Evolutionary conservation across 2,329 filamentous ascomycete species (phyloP).

Genomic region (Xenosphaeropsis pyriputrescens): DNA sequence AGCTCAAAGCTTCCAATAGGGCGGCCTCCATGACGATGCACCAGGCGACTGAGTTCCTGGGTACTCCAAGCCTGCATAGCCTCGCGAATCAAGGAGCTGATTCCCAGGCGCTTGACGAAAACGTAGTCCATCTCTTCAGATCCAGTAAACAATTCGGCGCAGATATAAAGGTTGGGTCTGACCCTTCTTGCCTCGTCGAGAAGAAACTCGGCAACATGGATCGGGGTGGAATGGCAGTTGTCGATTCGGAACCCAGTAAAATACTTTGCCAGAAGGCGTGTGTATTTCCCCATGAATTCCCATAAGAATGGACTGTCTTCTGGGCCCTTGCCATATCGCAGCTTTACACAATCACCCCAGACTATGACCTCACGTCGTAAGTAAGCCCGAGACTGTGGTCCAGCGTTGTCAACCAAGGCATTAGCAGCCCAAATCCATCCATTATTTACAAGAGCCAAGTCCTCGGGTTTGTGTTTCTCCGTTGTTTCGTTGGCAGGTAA

Average conservation of each 20-base stretch:
- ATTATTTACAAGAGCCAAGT: constrained; percentile 81
- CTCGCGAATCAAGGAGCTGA: constrained; percentile 86
- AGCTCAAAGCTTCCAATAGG: constrained; percentile 96
- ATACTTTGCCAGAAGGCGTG: constrained; percentile 81
- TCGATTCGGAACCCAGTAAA: constrained; percentile 94
- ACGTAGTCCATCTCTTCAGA: constrained; percentile 93
- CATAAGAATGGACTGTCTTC: constrained; percentile 87
- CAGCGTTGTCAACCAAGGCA: constrained; percentile 85
- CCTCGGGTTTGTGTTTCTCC: constrained; percentile 57
- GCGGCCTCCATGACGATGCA: constrained; percentile 83
- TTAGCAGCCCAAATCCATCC: constrained; percentile 99
- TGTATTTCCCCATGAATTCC: constrained; percentile 93
- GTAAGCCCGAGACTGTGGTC: constrained; percentile 80
- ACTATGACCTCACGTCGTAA: constrained; percentile 92
- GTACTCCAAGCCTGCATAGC: constrained; percentile 99
- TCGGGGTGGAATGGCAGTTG: constrained; percentile 92
- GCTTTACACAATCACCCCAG: constrained; percentile 96
- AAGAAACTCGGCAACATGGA: constrained; percentile 89
- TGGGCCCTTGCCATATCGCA: constrained; percentile 70
- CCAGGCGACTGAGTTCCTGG: constrained; percentile 77
- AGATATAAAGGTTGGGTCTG: constrained; percentile 77
- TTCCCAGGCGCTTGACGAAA: constrained; percentile 83
- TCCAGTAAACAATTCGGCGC: constrained; percentile 89
- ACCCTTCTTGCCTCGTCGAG: constrained; percentile 85
- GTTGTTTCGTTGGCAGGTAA: constrained; percentile 69